Percentiles rank a stretch among this genome's conserved stretches.
These are phyloP conservation scores for Simplicillium sp. DNA, from an alignment of 2,329 filamentous ascomycete species.

Conservation along the genomic window DNA sequence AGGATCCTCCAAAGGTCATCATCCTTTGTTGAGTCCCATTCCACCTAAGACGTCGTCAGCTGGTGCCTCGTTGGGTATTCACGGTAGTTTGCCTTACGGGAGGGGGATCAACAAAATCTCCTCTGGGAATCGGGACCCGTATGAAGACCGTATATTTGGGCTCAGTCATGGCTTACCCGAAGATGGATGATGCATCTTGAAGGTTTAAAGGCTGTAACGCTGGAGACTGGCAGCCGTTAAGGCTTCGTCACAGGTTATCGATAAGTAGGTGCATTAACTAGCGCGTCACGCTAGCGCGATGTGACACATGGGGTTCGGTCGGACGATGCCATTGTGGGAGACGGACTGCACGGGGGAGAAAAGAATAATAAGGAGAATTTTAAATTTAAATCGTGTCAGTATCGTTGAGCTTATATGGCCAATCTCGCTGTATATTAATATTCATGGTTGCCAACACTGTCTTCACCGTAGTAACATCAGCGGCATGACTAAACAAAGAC, in stretches of 20 bases:
- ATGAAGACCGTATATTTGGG: constrained; percentile 69
- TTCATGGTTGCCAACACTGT: too few relatives aligned
- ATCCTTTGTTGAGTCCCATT: constrained; percentile 84
- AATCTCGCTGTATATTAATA: too few relatives aligned
- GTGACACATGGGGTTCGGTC: background rate
- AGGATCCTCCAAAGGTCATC: constrained; percentile 84
- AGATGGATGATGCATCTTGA: constrained; percentile 1
- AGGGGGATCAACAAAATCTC: constrained; percentile 83
- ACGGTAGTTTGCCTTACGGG: constrained; percentile 44
- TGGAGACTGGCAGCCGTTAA: background rate
- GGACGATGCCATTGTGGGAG: background rate
- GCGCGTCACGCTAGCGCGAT: background rate
- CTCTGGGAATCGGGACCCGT: constrained; percentile 78
- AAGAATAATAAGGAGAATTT: too few relatives aligned
- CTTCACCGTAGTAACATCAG: too few relatives aligned
- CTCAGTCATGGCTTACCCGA: constrained; percentile 30
- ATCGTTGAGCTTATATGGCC: too few relatives aligned
- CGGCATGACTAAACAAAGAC: too few relatives aligned
- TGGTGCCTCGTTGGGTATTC: background rate
- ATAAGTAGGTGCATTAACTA: background rate
- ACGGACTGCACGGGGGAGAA: too few relatives aligned
- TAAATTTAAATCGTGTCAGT: too few relatives aligned
- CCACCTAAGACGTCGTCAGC: constrained; percentile 45
- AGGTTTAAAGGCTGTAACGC: background rate
- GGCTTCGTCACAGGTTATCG: background rate